Base-by-base conservation (phyloP, 129 eudicot species). In the Helichrysum umbraculigerum region DNA sequence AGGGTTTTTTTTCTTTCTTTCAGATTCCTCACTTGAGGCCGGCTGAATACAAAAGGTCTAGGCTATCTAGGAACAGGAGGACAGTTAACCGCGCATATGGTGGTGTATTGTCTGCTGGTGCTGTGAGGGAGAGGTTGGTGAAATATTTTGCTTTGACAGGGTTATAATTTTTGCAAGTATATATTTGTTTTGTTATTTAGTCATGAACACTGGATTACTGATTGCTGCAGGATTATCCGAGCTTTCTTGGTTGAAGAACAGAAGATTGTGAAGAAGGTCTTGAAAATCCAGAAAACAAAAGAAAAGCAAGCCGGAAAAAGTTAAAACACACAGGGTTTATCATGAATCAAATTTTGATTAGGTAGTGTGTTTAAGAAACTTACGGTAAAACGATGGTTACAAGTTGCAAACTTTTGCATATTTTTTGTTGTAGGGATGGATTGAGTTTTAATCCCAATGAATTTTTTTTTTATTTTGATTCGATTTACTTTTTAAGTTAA, bases 11-110 rank as follows among this genome's bases (percentile, higher is more conserved):
- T 17, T 1, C 1, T 28, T 29, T 61, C n/a, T 21, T 75, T 47
- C 77, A 83, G 88, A 86, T 88, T 86, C 93, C 90, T 63, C 93
- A 88, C 63, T 66, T 87, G 76, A 87, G 91, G 67, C 89, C 86
- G 28, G 59, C 87, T 51, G 86, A 85, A 59, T 88, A 88, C 83
- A 83, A 78, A 67, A 75, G 89, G 69, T 64, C 86, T 20, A 76
- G 89, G 62, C 21, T 88, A 47, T 64, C 89, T 20, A 81, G 88
- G 84, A 85, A 83, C 88, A 69, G 81, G 66, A 81, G 92, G 73
- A 88, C 86, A 1, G 86, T 83, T 34, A 85, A 88, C 83, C 89
- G 89, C 47, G 86, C 89, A 47, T 88, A 88, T 78, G 92, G 89
- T 66, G 92, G 87, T 71, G 87, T 88, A 16, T 71, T 83, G 69